Conservation (phyloP, 139 green algal genomes). For the Yamagishiella unicocca region DNA sequence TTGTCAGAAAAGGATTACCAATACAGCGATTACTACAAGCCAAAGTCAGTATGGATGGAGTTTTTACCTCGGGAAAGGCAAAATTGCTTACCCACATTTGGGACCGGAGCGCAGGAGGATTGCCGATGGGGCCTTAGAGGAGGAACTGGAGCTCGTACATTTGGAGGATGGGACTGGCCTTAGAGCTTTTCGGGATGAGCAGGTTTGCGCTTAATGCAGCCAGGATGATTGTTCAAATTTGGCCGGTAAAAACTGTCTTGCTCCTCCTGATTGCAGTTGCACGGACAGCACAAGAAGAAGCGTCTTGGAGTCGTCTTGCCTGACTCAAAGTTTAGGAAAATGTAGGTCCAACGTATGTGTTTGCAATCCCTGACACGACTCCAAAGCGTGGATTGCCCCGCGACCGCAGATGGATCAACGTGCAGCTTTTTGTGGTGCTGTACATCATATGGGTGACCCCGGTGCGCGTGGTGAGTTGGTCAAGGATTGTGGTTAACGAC, state of each 20-base stretch:
- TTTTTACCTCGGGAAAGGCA: no score
- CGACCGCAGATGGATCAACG: constrained; percentile 23
- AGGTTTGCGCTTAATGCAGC: background rate
- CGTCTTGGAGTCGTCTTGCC: constrained; percentile 44
- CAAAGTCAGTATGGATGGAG: background rate
- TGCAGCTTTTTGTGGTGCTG: constrained; percentile 62
- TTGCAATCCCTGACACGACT: no score
- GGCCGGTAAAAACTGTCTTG: background rate
- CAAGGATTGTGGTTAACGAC: no score
- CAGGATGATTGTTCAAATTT: background rate
- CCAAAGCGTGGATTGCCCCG: no score
- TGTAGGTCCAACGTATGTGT: no score
- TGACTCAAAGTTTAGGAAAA: constrained; percentile 47
- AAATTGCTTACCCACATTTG: no score
- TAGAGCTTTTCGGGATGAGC: constrained; percentile 25
- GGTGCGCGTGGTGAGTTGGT: constrained; percentile 61
- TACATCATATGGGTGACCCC: constrained; percentile 77
- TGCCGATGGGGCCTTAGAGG: no score
- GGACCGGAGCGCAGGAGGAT: background rate
- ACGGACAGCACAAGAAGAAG: background rate
- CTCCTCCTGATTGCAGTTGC: background rate
- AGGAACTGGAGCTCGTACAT: constrained; percentile 23
- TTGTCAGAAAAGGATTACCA: constrained; percentile 27
- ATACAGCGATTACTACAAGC: constrained; percentile 37
- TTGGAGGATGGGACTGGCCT: background rate